Base-by-base conservation (phyloP, 1,284 basidiomycete genomes). In the Microstroma glucosiphilum region DNA sequence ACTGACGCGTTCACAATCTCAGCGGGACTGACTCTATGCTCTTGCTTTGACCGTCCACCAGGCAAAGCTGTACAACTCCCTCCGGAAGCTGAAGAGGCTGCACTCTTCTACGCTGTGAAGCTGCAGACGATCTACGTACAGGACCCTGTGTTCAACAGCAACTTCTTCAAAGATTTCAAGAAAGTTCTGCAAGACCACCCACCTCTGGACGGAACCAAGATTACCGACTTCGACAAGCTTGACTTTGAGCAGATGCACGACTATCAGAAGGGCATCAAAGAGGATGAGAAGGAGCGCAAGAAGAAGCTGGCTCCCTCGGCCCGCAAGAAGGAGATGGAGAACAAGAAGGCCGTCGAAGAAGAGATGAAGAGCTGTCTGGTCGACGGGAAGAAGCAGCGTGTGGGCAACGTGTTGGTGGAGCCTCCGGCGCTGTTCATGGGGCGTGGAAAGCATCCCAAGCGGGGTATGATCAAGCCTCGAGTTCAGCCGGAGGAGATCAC, bases 351-450 rank as follows among this genome's bases (percentile, higher is more conserved):
- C 61, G 86, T 88, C 60, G 96, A 98, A 80, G 86, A 85, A 56
- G 89, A 89, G 66, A 97, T 92, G 80, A 87, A 86, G 53, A 85
- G 85, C 42, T 97, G 94, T 80, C 74, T 88, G 15, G 86, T 99
- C 51, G 92, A 99, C 75, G 94, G 93, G 23, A 87, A 92, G 60
- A 93, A 92, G 81, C 96, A 99, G 82, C 96, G 96, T 80, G 87
- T 96, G 59, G 96, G 96, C 61, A 98, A 98, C 82, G 97, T 98
- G 83, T 87, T 92, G 69, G 88, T 97, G 57, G 96, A 99, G 84
- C 96, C 96, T 77, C 96, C 96, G 19, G 92, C 92, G 49, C 83
- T 98, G 51, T 99, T 98, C 83, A 85, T 94, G 80, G 96, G 96
- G 64, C 92, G 96, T 69, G 96, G 96, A 63, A 92, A 96, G 73